phyloP scores from a whole-genome alignment of 73 alveolate species.

The Tetrahymena elliotti region DNA sequence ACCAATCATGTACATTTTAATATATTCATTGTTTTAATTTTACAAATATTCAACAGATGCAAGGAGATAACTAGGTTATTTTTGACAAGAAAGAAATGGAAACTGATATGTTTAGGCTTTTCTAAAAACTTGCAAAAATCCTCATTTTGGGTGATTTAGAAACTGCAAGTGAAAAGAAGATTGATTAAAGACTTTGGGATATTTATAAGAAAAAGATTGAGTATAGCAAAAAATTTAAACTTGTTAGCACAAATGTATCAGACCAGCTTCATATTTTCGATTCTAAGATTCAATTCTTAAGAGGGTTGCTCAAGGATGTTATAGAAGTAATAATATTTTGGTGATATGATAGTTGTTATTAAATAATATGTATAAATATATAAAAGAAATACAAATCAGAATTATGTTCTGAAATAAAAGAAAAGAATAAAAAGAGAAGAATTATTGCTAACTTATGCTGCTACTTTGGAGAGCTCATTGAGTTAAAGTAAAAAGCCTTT shows the following conservation, averaged over 20 bases:
- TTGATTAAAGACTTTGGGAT: conserved; percentile 31
- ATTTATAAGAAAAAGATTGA: conserved; percentile 11
- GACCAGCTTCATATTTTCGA: background rate
- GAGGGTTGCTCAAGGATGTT: background rate
- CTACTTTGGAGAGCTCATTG: conserved; percentile 27
- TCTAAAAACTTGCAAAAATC: background rate
- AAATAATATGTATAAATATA: background rate
- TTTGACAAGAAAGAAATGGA: background rate
- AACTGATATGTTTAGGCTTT: background rate
- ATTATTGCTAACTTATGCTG: conserved; percentile 31
- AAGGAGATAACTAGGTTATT: background rate
- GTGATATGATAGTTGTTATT: background rate
- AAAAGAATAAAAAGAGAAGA: conserved; percentile 17
- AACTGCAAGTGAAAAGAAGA: conserved; percentile 10
- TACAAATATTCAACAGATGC: background rate
- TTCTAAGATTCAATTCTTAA: background rate
- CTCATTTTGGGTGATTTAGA: conserved; percentile 1
- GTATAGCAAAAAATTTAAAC: background rate
- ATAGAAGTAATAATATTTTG: background rate
- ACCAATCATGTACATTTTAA: background rate
- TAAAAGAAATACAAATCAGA: background rate
- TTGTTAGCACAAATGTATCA: conserved; percentile 3
- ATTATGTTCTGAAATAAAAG: background rate
- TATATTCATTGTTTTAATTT: background rate
- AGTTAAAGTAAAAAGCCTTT: background rate